phyloP scores from a whole-genome alignment of 2,329 filamentous ascomycete genomes.

The Aspergillus amoenus region DNA sequence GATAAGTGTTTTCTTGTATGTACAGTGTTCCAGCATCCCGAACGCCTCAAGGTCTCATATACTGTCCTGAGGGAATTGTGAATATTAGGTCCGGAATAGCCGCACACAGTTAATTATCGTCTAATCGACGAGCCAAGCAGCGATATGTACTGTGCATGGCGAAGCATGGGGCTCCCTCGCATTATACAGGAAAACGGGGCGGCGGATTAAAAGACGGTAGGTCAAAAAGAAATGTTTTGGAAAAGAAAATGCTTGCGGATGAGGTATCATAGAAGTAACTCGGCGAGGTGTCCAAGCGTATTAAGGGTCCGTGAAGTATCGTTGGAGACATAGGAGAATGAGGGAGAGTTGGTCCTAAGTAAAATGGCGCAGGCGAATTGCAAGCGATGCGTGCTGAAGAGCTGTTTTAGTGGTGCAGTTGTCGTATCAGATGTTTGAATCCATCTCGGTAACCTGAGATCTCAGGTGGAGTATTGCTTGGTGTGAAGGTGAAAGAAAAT shows the following conservation, averaged over 20 bases:
- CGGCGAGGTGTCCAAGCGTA: constrained; percentile 17
- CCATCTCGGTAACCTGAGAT: constrained; percentile 2
- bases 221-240: constrained; percentile 19
- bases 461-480: not conserved
- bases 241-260: constrained; percentile 26
- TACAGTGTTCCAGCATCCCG: constrained; percentile 30
- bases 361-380: constrained; percentile 5
- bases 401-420: not conserved
- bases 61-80: constrained; percentile 5
- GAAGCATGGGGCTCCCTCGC: constrained; percentile 20
- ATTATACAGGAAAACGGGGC: constrained; percentile 31
- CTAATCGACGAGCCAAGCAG: constrained; percentile 21
- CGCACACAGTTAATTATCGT: constrained; percentile 17
- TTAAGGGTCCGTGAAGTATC: constrained; percentile 17
- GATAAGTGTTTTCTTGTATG: constrained; percentile 27
- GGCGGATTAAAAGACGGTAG: constrained; percentile 34
- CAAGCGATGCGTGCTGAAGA: not conserved
- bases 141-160: constrained; percentile 31
- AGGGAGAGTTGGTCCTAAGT: constrained; percentile 14
- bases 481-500: constrained; percentile 7
- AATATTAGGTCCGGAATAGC: constrained; percentile 15
- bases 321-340: constrained; percentile 24
- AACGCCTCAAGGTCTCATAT: not conserved
- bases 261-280: constrained; percentile 24
- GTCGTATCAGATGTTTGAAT: constrained; percentile 9